Base-by-base conservation (phyloP, 352 stramenopile species). In the Globisporangium paddicum region DNA sequence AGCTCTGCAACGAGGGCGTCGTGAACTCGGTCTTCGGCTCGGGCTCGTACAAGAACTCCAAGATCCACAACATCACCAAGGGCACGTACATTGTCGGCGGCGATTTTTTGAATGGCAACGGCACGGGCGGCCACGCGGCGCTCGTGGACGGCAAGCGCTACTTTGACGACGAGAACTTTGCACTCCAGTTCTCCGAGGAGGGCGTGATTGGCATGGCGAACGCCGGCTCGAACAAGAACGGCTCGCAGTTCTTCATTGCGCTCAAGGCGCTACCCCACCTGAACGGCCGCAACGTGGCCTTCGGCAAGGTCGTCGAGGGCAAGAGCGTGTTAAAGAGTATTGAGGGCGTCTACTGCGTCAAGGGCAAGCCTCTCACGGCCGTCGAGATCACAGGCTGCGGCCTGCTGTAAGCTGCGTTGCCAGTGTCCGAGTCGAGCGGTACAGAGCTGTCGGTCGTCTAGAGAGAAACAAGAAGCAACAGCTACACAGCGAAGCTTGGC, bases 231-330 rank as follows among this genome's bases (percentile, higher is more conserved):
- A 95, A 98, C 78, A 99, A 98, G 46, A 99, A 99, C 77, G 97
- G 97, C 5, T 98, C 87, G 66, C 98, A 99, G 81, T 99, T 99
- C 75, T 99, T 99, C 75, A 99, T 99, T 64, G 98, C 84, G 59
- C 73, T 93, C 42, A 69, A 82, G 67, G 75, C 83, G 58, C 67
- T 90, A 63, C 83, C 86, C 28, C 86, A 95, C 68, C 69, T 95
- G 47, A 93, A 95, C 67, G 86, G 86, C 61, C 83, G 84, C 67
- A 92, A 95, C 61, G 86, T 93, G 34, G 86, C 84, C 19, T 95
- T 95, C 51, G 86, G 86, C 66, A 95, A 95, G 69, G 66, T 95
- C 50, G 81, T 95, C 35, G 83, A 92, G 35, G 86, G 86, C 53
- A 78, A 89, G 69, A 77, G 71, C 69, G 81, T 93, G 67, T 71